phyloP scores from a whole-genome alignment of 2,329 filamentous ascomycete species.

The Pestalotiopsis sp. region DNA sequence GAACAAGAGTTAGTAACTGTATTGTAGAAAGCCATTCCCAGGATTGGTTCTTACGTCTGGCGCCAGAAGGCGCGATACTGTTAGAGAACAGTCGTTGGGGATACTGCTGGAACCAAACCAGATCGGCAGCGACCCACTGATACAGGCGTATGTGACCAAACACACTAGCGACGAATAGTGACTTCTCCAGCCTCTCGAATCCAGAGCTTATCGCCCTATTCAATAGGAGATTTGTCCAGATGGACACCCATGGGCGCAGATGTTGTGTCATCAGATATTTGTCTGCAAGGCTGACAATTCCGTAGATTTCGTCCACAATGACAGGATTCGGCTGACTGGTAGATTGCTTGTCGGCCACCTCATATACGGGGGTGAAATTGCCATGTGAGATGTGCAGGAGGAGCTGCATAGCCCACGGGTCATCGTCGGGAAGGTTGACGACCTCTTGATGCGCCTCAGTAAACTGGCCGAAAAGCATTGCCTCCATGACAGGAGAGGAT shows the following conservation, averaged over 20 bases:
- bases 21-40: background rate
- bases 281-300: background rate
- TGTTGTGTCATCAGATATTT: background rate
- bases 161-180: background rate
- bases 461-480: background rate
- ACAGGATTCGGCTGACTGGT: background rate
- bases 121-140: background rate
- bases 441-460: background rate
- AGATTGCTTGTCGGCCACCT: background rate
- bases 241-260: background rate
- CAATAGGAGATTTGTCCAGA: background rate
- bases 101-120: background rate
- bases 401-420: background rate
- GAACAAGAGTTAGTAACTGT: background rate
- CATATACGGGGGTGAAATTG: background rate
- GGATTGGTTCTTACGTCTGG: background rate
- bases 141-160: background rate
- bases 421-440: background rate
- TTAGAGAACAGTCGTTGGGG: background rate
- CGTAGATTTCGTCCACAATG: background rate
- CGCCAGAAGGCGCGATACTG: background rate
- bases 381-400: background rate
- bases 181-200: background rate
- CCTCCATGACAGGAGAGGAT: background rate
- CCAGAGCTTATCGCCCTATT: background rate